Evolutionary conservation across 257 asterid species (phyloP), one percentile per base, ranked within the genome.

Genomic region (Fraxinus excelsior): DNA sequence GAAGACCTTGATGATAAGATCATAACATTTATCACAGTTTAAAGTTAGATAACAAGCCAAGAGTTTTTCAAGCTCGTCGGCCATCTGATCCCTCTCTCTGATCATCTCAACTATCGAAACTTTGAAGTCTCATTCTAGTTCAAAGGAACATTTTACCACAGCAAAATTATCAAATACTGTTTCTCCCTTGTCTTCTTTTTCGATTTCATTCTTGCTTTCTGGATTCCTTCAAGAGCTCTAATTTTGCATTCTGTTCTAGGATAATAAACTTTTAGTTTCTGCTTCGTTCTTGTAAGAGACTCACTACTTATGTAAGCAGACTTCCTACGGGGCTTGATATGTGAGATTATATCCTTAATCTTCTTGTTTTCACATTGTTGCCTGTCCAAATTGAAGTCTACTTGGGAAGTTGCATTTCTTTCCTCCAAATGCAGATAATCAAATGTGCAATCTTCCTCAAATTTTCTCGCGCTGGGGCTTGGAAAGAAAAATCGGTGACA

Each of bases 51-150:
- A 94, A 81, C 97, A 90, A 53, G 97, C 93, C 87, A 94, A 77
- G 51, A 92, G 93, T 35, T 91, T 84, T 79, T 91, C 97, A 9
- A 94, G 96, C 74, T 92, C 96, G 34, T 87, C 85, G 94, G 80
- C 16, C 58, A 82, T 56, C 74, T 70, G 51, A 94, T 88, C 12
- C 88, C 89, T 60, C 84, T 87, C 94, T 23, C 80, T 80, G 44
- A 94, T 92, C 98, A 94, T 94, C 85, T 92, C 97, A 11, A 87
- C 69, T 97, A 94, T 94, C 0, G 98, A 94, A 7, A 92, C 91
- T 72, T 89, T 86, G 86, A 94, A 94, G 67, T 94, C 98, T 53
- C 76, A 67, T 32, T 82, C 79, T 0, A 96, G 97, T 70, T 90
- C 75, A 31, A 73, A 80, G 18, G 98, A 92, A 77, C 84, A 87